Evolutionary conservation across 345 rosid genomes (phyloP).

Genomic region (Noccaea bulbosa): DNA sequence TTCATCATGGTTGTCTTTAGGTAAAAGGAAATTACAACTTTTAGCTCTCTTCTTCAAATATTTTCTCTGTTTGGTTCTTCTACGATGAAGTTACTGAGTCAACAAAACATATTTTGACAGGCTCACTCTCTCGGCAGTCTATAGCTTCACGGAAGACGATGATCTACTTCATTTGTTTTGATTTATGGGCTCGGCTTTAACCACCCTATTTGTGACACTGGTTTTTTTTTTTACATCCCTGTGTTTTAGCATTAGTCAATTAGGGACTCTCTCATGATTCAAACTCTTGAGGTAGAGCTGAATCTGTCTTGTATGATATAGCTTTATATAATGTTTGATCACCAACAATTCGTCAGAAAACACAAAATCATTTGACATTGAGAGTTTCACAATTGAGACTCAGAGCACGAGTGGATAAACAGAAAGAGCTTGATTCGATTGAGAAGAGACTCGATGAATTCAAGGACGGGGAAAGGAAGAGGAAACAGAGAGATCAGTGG

Average conservation of each 20-base stretch:
- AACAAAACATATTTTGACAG: slow-evolving; percentile 27
- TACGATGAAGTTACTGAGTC: slow-evolving; percentile 49
- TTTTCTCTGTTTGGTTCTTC: slow-evolving; percentile 8
- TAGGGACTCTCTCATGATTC: slow-evolving; percentile 35
- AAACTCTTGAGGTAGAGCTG: not conserved
- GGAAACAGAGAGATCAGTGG: not conserved
- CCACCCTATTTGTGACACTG: not conserved
- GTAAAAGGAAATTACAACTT: slow-evolving; percentile 46
- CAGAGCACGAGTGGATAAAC: not conserved
- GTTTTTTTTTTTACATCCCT: slow-evolving; percentile 16
- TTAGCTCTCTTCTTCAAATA: not conserved
- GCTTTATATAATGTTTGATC: slow-evolving; percentile 13
- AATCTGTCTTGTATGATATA: slow-evolving; percentile 13
- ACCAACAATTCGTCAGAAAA: not conserved
- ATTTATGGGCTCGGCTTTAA: slow-evolving; percentile 10
- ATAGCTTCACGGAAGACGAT: slow-evolving; percentile 45
- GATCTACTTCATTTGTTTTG: slow-evolving; percentile 49
- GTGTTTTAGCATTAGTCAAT: slow-evolving; percentile 29
- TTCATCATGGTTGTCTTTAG: slow-evolving; percentile 70
- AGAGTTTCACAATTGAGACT: not conserved
- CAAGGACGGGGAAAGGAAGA: not conserved
- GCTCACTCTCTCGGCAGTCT: slow-evolving; percentile 49
- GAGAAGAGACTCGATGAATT: slow-evolving; percentile 3
- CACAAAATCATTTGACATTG: not conserved
- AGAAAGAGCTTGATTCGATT: not conserved